A percentile compares a stretch with the other conserved stretches of the same genome.
These are phyloP conservation scores for Erythrophleum fordii DNA, from an alignment of 306 rosid genomes.

Conservation along the genomic window DNA sequence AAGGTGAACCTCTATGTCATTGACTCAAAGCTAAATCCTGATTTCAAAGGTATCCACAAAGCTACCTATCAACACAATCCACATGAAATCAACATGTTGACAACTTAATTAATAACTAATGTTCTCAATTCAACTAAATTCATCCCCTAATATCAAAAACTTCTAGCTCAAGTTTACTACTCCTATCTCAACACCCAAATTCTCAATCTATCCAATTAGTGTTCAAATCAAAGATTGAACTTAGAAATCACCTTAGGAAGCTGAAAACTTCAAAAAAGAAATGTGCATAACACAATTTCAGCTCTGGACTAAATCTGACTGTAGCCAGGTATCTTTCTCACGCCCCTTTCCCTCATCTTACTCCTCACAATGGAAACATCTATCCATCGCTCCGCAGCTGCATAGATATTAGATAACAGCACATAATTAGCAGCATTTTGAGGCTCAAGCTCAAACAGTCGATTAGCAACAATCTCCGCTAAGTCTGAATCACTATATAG, in stretches of 20 bases:
- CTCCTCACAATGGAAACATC: slow-evolving; percentile 71
- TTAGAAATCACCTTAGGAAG: neutral
- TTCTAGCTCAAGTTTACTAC: neutral
- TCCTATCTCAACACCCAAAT: neutral
- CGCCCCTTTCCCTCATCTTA: slow-evolving; percentile 66
- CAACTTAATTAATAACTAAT: neutral
- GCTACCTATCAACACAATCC: neutral
- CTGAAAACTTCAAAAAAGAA: neutral
- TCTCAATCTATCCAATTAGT: neutral
- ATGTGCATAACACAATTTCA: neutral
- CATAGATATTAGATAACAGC: slow-evolving; percentile 72
- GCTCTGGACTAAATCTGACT: slow-evolving; percentile 49
- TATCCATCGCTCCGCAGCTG: slow-evolving; percentile 68
- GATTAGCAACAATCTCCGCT: slow-evolving; percentile 66
- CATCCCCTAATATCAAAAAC: neutral
- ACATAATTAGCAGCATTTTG: slow-evolving; percentile 69
- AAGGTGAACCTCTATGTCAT: neutral
- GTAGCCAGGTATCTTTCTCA: slow-evolving; percentile 65
- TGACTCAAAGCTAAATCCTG: neutral
- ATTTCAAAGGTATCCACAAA: neutral
- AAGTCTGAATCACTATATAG: slow-evolving; percentile 52
- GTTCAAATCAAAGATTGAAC: neutral
- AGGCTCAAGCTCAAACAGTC: slow-evolving; percentile 68
- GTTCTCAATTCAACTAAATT: neutral
- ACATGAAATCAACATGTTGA: neutral